A percentile compares a stretch with the other conserved stretches of the same genome.
These are phyloP conservation scores for Candida chauliodis DNA, from an alignment of 805 yeast species.

Conservation along the genomic window DNA sequence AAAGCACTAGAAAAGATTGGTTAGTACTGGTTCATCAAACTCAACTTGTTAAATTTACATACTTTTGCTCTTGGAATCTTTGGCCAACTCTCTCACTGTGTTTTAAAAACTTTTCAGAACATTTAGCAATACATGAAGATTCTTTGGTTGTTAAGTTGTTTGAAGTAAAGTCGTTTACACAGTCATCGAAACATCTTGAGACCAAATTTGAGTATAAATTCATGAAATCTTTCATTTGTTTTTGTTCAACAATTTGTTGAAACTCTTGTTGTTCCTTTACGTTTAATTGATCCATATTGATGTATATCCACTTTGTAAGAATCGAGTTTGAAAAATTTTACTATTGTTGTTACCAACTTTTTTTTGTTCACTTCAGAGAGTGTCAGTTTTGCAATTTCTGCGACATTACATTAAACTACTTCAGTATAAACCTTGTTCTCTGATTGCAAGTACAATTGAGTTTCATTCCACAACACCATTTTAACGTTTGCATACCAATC, in stretches of 20 bases:
- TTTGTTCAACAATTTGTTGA: slow-evolving; percentile 91
- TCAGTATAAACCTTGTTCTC: no score
- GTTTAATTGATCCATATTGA: slow-evolving; percentile 89
- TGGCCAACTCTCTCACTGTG: slow-evolving; percentile 98
- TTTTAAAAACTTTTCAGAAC: slow-evolving; percentile 96
- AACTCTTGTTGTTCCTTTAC: slow-evolving; percentile 95
- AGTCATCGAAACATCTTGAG: slow-evolving; percentile 94
- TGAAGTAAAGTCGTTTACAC: slow-evolving; percentile 98
- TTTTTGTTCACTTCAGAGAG: no score
- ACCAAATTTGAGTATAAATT: slow-evolving; percentile 90
- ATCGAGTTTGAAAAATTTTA: slow-evolving; percentile 6
- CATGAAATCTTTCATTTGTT: slow-evolving; percentile 99
- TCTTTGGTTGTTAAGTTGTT: slow-evolving; percentile 82
- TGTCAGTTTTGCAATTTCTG: no score
- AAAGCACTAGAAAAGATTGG: slow-evolving; percentile 41
- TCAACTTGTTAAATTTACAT: slow-evolving; percentile 16
- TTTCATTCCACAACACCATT: slow-evolving; percentile 1
- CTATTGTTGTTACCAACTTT: no score
- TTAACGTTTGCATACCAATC: slow-evolving; percentile 2
- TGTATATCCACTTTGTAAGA: background rate
- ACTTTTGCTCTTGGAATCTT: slow-evolving; percentile 97
- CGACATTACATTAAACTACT: no score
- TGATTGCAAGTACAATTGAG: background rate
- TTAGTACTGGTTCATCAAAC: slow-evolving; percentile 20
- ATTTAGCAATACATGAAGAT: slow-evolving; percentile 78